Conservation (phyloP, 768 basidiomycete genomes). For the Tulasnella sp. region DNA sequence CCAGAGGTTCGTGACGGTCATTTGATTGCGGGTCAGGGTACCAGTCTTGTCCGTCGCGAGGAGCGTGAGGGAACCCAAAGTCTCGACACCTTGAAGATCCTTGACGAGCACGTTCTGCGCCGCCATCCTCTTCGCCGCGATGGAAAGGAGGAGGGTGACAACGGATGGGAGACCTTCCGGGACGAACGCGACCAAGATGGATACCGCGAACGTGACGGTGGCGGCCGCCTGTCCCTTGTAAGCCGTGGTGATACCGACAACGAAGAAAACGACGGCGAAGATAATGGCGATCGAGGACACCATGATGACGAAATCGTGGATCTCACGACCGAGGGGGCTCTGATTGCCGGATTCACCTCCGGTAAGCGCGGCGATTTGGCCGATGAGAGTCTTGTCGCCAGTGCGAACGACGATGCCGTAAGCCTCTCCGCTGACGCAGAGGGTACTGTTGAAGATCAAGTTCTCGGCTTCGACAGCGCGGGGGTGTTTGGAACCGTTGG, state of each 20-base stretch:
- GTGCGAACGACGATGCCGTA: slow-evolving; percentile 65
- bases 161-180: slow-evolving; percentile 47
- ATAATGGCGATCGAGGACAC: slow-evolving; percentile 51
- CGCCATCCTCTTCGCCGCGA: slow-evolving; percentile 63
- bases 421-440: slow-evolving; percentile 61
- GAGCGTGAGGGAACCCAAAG: slow-evolving; percentile 49
- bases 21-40: slow-evolving; percentile 59
- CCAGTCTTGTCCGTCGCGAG: slow-evolving; percentile 66
- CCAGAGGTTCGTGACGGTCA: slow-evolving; percentile 66
- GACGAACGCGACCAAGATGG: slow-evolving; percentile 48
- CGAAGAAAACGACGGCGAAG: slow-evolving; percentile 54
- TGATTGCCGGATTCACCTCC: slow-evolving; percentile 54
- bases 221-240: slow-evolving; percentile 51
- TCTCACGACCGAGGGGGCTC: slow-evolving; percentile 56
- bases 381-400: slow-evolving; percentile 47
- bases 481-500: slow-evolving; percentile 33
- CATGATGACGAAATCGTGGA: slow-evolving; percentile 50
- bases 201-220: slow-evolving; percentile 54
- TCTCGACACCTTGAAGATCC: slow-evolving; percentile 63
- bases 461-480: slow-evolving; percentile 58
- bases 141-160: slow-evolving; percentile 54
- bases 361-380: slow-evolving; percentile 58
- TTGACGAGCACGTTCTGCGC: slow-evolving; percentile 63
- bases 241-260: slow-evolving; percentile 52
- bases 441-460: slow-evolving; percentile 59